Conservation (phyloP, 768 basidiomycete species). For the Dioszegia aurantiaca region DNA sequence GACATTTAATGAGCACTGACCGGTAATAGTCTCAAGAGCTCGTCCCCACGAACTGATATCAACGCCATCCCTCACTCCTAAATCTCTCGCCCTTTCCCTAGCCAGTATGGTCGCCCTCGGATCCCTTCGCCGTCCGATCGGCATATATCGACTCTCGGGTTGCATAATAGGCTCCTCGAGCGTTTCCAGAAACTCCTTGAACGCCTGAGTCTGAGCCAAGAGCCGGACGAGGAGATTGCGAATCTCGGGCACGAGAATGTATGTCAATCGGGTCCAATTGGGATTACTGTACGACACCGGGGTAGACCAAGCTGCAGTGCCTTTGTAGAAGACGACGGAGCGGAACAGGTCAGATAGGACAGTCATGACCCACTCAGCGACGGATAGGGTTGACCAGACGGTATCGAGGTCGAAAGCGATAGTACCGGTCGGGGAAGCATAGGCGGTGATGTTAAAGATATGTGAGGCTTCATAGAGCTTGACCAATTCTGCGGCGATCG, state of each 20-base stretch:
- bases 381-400: constrained; percentile 29
- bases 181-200: constrained; percentile 19
- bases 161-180: constrained; percentile 32
- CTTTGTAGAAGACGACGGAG: constrained; percentile 14
- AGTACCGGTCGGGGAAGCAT: constrained; percentile 7
- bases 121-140: constrained; percentile 18
- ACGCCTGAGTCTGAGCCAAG: constrained; percentile 22
- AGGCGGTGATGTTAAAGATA: constrained; percentile 25
- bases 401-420: constrained; percentile 34
- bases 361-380: constrained; percentile 27
- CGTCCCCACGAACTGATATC: constrained; percentile 34
- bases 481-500: constrained; percentile 27
- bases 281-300: neutral
- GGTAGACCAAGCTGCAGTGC: constrained; percentile 11
- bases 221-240: constrained; percentile 11
- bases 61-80: constrained; percentile 23
- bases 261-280: constrained; percentile 3
- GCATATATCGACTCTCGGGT: constrained; percentile 21
- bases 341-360: constrained; percentile 17
- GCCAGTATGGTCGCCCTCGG: constrained; percentile 33
- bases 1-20: neutral
- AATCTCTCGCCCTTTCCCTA: constrained; percentile 21
- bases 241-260: constrained; percentile 9
- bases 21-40: constrained; percentile 14
- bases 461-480: constrained; percentile 26